phyloP scores from a whole-genome alignment of 768 basidiomycete species.

The Mycena galericulata region DNA sequence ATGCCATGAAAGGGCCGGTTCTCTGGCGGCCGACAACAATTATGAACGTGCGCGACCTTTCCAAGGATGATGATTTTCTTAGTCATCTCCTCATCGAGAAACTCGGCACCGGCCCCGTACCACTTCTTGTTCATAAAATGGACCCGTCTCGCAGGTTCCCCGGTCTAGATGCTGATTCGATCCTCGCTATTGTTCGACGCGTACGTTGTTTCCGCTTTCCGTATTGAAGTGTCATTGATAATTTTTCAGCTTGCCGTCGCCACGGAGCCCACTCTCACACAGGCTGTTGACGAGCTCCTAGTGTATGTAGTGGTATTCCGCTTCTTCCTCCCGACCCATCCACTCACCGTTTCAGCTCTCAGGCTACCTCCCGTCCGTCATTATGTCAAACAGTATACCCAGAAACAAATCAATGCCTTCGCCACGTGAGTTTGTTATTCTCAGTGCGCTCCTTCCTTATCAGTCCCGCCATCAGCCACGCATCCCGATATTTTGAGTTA shows the following conservation, averaged over 20 bases:
- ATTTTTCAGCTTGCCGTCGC: constrained; percentile 68
- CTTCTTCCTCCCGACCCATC: constrained; percentile 39
- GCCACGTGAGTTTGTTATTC: constrained; percentile 78
- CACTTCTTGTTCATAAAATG: constrained; percentile 93
- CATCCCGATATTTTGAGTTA: constrained; percentile 89
- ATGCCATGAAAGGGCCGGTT: no score
- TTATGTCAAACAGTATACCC: constrained; percentile 79
- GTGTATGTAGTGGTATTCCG: constrained; percentile 63
- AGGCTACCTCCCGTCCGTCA: constrained; percentile 83
- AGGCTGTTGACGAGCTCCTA: constrained; percentile 84
- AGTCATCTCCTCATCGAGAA: constrained; percentile 92
- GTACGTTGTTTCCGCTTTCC: constrained; percentile 62
- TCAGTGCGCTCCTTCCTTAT: constrained; percentile 35
- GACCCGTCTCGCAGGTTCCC: constrained; percentile 81
- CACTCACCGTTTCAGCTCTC: constrained; percentile 40
- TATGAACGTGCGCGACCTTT: constrained; percentile 92
- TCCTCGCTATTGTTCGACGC: constrained; percentile 82
- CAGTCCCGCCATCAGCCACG: constrained; percentile 67
- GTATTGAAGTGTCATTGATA: no score
- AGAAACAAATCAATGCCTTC: constrained; percentile 92
- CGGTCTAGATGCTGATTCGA: constrained; percentile 75
- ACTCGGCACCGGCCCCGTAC: constrained; percentile 81
- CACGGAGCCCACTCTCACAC: constrained; percentile 68
- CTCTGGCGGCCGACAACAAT: constrained; percentile 89
- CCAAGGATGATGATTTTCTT: constrained; percentile 92